Percentiles rank a stretch among this genome's conserved stretches.
phyloP scores from a whole-genome alignment of 768 basidiomycete species.

The Pulveroboletus sp. region DNA sequence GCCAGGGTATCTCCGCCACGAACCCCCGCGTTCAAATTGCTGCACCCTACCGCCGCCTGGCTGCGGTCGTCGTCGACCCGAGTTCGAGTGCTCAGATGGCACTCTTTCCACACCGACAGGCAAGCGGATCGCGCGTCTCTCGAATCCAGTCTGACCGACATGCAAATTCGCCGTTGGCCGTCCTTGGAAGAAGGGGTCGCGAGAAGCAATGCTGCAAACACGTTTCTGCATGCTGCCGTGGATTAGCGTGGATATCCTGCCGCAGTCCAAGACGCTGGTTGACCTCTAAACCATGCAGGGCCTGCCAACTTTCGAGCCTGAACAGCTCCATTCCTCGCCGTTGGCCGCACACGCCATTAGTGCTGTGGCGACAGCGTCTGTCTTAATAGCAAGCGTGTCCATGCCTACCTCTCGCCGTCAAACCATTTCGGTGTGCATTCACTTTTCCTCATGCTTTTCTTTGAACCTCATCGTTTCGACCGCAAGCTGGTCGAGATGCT shows the following conservation, averaged over 20 bases:
- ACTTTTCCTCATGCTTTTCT: slow-evolving; percentile 12
- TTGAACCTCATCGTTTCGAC: slow-evolving; percentile 8
- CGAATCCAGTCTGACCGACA: not conserved
- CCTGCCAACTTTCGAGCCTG: slow-evolving; percentile 28
- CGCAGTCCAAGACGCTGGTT: slow-evolving; percentile 16
- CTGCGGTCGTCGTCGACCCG: no score
- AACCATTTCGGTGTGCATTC: slow-evolving; percentile 28
- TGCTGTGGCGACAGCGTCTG: slow-evolving; percentile 30
- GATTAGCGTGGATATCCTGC: slow-evolving; percentile 23
- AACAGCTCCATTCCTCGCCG: slow-evolving; percentile 24
- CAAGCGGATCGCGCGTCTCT: not conserved
- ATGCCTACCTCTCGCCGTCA: slow-evolving; percentile 24
- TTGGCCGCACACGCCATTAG: slow-evolving; percentile 28
- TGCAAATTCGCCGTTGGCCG: slow-evolving; percentile 3
- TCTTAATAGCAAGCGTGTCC: slow-evolving; percentile 27
- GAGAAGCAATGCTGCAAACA: slow-evolving; percentile 30
- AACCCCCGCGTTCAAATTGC: not conserved
- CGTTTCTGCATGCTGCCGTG: slow-evolving; percentile 24
- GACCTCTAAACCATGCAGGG: slow-evolving; percentile 29
- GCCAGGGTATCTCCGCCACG: no score
- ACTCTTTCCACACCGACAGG: not conserved
- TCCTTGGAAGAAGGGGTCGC: not conserved
- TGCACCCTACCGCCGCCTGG: no score
- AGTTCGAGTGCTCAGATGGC: no score
- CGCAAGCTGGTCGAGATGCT: slow-evolving; percentile 36